These are phyloP conservation scores for Coelastrella sp. DNA, from an alignment of 139 green algal genomes.

Conservation along the genomic window DNA sequence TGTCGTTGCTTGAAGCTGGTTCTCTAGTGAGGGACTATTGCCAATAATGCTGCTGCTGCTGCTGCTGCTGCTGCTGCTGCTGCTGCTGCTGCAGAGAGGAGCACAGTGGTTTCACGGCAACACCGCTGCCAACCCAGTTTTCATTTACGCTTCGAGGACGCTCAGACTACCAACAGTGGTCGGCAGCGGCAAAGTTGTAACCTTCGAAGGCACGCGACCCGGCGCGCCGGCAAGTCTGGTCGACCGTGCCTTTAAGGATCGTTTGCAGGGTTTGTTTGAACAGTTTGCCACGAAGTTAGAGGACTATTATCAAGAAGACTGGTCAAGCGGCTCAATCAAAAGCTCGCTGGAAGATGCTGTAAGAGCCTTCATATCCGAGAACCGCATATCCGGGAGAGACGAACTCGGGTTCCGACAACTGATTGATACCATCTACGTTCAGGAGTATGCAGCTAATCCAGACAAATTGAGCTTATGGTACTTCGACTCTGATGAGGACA, in stretches of 20 bases:
- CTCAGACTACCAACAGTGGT: not conserved
- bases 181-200: not conserved
- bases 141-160: not conserved
- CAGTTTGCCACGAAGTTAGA: not conserved
- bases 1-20: no score
- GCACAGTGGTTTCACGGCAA: slow-evolving; percentile 35
- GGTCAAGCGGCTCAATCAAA: not conserved
- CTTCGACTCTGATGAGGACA: not conserved
- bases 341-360: not conserved
- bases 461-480: not conserved
- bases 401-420: not conserved
- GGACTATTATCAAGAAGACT: not conserved
- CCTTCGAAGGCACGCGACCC: not conserved
- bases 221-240: not conserved
- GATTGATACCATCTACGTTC: slow-evolving; percentile 18
- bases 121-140: not conserved
- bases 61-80: not conserved
- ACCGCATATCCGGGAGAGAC: not conserved
- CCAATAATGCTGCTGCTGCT: no score
- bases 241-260: not conserved
- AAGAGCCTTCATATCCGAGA: not conserved
- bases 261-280: not conserved
- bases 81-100: not conserved
- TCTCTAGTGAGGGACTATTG: no score
- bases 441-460: slow-evolving; percentile 34